These are phyloP conservation scores for Spathaspora hagerdaliae DNA, from an alignment of 805 yeast genomes.

Conservation along the genomic window DNA sequence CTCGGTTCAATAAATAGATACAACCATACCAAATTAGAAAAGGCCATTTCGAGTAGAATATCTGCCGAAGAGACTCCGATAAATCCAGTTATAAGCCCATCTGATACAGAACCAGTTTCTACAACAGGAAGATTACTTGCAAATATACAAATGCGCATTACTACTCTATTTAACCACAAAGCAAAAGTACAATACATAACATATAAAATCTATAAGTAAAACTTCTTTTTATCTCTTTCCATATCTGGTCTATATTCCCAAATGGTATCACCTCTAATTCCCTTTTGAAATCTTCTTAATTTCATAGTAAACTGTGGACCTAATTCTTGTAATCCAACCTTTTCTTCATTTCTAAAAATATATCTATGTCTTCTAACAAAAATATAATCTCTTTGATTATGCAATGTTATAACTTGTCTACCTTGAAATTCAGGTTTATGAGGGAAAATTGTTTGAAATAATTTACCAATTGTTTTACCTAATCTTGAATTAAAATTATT, in stretches of 20 bases:
- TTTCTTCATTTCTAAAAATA: constrained; percentile 81
- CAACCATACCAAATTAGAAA: too few relatives aligned
- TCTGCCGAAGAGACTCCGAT: too few relatives aligned
- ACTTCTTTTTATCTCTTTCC: constrained; percentile 95
- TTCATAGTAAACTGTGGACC: constrained; percentile 96
- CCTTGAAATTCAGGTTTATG: constrained; percentile 92
- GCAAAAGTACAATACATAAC: background rate
- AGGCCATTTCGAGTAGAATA: too few relatives aligned
- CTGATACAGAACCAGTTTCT: too few relatives aligned
- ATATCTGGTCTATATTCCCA: constrained; percentile 97
- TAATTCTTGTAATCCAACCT: constrained; percentile 90
- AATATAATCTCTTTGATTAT: constrained; percentile 92
- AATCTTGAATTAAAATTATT: constrained; percentile 90
- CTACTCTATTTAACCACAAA: too few relatives aligned
- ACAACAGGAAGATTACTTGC: too few relatives aligned
- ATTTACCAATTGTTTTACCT: constrained; percentile 88
- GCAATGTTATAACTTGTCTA: constrained; percentile 91
- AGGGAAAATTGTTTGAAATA: constrained; percentile 91
- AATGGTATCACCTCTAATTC: constrained; percentile 85
- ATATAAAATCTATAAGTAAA: constrained; percentile 55
- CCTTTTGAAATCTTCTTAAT: constrained; percentile 84
- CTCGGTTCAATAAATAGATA: too few relatives aligned
- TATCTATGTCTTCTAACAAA: constrained; percentile 96
- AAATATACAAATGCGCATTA: too few relatives aligned
- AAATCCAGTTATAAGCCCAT: too few relatives aligned